Evolutionary conservation across 345 rosid genomes (phyloP), one percentile per base, ranked within the genome.

Genomic region (Aurinia saxatilis): DNA sequence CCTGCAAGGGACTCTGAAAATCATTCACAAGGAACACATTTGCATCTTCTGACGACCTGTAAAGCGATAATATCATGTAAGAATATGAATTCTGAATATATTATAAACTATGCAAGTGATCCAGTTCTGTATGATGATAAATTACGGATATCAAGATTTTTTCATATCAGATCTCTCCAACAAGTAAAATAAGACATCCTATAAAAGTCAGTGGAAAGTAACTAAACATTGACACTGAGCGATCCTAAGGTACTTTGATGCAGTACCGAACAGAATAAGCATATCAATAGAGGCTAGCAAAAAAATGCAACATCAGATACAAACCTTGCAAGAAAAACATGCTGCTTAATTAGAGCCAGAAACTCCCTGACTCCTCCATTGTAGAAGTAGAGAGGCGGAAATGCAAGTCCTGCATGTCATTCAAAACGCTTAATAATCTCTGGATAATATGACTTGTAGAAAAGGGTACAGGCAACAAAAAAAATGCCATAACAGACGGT

Each of bases 281-380:
- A 70, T 50, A 48, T 30, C 8, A 36, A 55, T 65, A 35, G 39
- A 35, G 29, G 34, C 25, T 42, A 57, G 5, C 12, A 25, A 29
- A 8, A 13, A 57, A 33, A 65, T 5, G 0, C 17, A 38, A 38
- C 5, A 62, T 19, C 4, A 49, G 39, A 17, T 10, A 57, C 70
- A 50, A 57, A 90, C 96, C 99, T 95, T 81, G 86, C 81, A 83
- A 90, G 85, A 60, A 86, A 72, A 67, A 82, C 78, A 71, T 87
- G 87, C 39, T 87, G 99, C 82, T 88, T 95, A 56, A 90, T 55
- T 23, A 81, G 78, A 56, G 97, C 88, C 36, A 95, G 82, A 74
- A 90, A 88, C 80, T 90, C 92, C 71, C 80, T 78, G 45, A 90
- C 90, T 65, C 99, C 96, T 67, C 99, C 96, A 55, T 70, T 95